These are phyloP conservation scores for Paraphoma sp. DNA, from an alignment of 2,329 filamentous ascomycete species.

Conservation along the genomic window DNA sequence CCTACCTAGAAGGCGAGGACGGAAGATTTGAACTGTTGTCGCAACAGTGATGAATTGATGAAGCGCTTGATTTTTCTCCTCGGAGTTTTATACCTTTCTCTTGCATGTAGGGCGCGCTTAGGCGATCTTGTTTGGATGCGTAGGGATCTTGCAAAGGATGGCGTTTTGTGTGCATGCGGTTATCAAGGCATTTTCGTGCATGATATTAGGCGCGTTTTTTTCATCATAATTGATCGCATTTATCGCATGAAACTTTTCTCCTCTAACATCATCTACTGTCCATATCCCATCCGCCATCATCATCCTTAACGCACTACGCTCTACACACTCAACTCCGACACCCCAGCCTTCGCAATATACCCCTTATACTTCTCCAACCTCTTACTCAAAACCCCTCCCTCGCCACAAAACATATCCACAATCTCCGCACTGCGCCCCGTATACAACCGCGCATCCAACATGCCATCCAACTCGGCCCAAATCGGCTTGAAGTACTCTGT, in stretches of 20 bases:
- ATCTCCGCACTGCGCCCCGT: conserved; percentile 58
- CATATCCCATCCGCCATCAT: no score
- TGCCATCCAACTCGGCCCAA: conserved; percentile 69
- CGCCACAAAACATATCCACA: conserved; percentile 30
- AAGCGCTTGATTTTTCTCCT: not conserved
- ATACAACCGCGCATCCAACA: conserved; percentile 70
- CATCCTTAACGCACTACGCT: no score
- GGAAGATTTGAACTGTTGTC: conserved; percentile 10
- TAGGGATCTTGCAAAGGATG: not conserved
- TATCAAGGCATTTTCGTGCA: no score
- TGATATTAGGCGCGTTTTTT: no score
- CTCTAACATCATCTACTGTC: not conserved
- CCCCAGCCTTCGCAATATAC: conserved; percentile 48
- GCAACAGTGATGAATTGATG: conserved; percentile 1
- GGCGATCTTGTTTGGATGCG: not conserved
- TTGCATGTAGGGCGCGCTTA: conserved; percentile 9
- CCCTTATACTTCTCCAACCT: conserved; percentile 60
- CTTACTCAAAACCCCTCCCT: conserved; percentile 19
- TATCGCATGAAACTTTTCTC: not conserved
- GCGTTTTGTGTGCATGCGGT: not conserved
- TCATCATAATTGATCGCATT: no score
- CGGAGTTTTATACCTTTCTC: conserved; percentile 18
- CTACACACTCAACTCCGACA: conserved; percentile 43
- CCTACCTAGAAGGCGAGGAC: conserved; percentile 36
- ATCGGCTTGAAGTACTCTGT: conserved; percentile 77